Base-by-base conservation (phyloP, 2,329 filamentous ascomycete species). In the Akanthomyces dipterigenus region DNA sequence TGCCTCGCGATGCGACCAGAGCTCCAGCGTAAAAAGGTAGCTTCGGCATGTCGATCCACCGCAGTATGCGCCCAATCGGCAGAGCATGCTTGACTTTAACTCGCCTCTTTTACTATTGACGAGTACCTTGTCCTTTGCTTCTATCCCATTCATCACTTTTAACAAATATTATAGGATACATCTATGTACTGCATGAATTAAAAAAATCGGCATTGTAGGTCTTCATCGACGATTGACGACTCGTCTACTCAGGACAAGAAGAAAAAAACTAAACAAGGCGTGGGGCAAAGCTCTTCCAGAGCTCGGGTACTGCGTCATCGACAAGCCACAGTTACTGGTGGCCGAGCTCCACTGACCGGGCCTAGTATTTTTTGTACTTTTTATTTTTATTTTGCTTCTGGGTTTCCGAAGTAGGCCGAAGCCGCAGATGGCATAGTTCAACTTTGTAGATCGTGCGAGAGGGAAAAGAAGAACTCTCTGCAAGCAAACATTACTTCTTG, bases 251-350 rank as follows among this genome's bases (percentile, higher is more conserved):
- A 9, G 7, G 8, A 34, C 42, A 45, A n/a, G 20, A 34, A 34
- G 11, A 34, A 34, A 34, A 34, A 34, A 34, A 34, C 28, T 8
- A 50, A 42, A 59, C 48, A 42, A 18, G 24, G 51, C 60, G 42
- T 34, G 31, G 51, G 55, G 55, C 55, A 28, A 14, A 11, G 8
- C 12, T 12, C 62, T 59, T 67, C 62, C 20, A 26, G 12, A 26
- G 61, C 66, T 67, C 57, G 62, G 31, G 63, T 65, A 66, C 67
- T 72, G 70, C 71, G 71, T 73, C 71, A 73, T 73, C 69, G 71
- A 72, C 66, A 67, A 64, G 63, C 61, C 63, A 63, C 61, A 50
- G 28, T 51, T 60, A 36, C 48, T 22, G 50, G 28, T 16, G 5
- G 26, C 55, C 45, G 42, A 31, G 55, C 55, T 42, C 55, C 55